Base-by-base conservation (phyloP, 371 early-diverging fungal species). In the Rhizomucor pusillus region DNA sequence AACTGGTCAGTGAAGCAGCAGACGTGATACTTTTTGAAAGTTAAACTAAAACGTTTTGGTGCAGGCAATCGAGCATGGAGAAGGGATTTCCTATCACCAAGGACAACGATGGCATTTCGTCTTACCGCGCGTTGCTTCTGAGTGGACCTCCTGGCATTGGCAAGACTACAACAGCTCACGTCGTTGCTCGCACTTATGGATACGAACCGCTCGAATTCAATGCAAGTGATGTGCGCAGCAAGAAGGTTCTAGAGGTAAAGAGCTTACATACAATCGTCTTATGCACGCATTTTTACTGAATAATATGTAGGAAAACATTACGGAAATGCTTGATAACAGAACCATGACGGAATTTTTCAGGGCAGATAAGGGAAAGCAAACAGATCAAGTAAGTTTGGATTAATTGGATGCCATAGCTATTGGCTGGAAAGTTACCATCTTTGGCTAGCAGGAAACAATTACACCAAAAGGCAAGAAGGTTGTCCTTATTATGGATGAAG, bases 101-200 rank as follows among this genome's bases (percentile, higher is more conserved):
- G 9, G 47, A 45, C n/a, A 48, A 65, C n/a, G 59, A 58, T 14
- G 59, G 57, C 9, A 62, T 67, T 10, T 36, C 44, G 16, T 39
- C 37, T 4, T 75, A 60, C 49, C 81, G 89, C 14, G 95, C 99
- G 0, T 80, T 91, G 3, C 65, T 99, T 7, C 72, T 99, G 1
- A 93, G 95, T 41, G 99, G 99, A 0, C 90, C 96, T 11, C 99
- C 99, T 9, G 99, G 99, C 1, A 90, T 99, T 25, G 99, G 99
- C 35, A 99, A 99, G 72, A 99, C 99, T 3, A 96, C 99, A 0
- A 79, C 96, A 0, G 99, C 97, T 1, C 92, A 94, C 66, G 67
- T 99, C 16, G 90, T 92, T 5, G 92, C 94, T 13, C 71, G 84
- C 22, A 64, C 79, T 11, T 82, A 89, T 25, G 96, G 94, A 0